Percentiles rank a stretch among this genome's conserved stretches.
phyloP scores from a whole-genome alignment of 257 asterid species.

The Plectranthus barbatus region DNA sequence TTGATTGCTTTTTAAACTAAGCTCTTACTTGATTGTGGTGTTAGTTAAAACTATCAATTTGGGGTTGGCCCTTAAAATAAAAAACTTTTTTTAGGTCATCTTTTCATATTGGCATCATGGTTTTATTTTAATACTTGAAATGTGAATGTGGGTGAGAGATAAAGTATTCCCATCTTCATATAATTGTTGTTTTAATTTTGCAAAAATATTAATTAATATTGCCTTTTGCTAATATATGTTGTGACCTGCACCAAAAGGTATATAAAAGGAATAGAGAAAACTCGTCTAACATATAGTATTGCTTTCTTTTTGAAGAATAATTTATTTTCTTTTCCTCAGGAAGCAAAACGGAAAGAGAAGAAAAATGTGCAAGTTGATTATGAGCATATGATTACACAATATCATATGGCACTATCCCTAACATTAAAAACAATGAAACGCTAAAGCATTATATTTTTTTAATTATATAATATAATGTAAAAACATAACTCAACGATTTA shows the following conservation, averaged over 20 bases:
- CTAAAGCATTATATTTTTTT: background rate
- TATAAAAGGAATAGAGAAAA: background rate
- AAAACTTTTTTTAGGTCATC: background rate
- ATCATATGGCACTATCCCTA: background rate
- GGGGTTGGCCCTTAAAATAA: constrained; percentile 18
- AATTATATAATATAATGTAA: no score
- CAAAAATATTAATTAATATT: no score
- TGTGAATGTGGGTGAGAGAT: background rate
- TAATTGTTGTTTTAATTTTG: no score
- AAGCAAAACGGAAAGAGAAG: background rate
- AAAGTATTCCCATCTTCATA: background rate
- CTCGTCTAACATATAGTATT: background rate
- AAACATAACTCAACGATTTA: no score
- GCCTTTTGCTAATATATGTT: background rate
- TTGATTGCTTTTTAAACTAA: background rate
- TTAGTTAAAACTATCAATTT: constrained; percentile 7
- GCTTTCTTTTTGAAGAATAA: background rate
- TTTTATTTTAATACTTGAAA: constrained; percentile 16
- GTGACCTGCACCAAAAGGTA: background rate
- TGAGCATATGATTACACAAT: background rate
- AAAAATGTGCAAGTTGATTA: constrained; percentile 1
- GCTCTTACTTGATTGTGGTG: constrained; percentile 9
- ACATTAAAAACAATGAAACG: background rate
- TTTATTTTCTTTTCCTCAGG: background rate
- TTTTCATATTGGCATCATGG: constrained; percentile 11